These are phyloP conservation scores for Crithidia acanthocephali DNA, from an alignment of 208 protist genomes.

Conservation along the genomic window DNA sequence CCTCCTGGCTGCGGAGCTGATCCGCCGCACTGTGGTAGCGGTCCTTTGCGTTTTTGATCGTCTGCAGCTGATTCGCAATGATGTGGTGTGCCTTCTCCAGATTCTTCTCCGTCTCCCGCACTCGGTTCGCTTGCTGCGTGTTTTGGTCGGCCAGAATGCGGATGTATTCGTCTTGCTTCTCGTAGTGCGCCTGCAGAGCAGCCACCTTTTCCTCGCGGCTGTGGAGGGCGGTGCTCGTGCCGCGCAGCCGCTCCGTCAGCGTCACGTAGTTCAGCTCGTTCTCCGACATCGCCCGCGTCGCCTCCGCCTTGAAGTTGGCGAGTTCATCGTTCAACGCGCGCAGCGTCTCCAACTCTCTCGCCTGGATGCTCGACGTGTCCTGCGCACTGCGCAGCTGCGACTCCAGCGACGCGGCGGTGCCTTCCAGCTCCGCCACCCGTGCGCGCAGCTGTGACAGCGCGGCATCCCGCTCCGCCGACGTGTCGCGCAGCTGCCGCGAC, in stretches of 20 bases:
- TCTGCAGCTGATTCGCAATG: conserved; percentile 80
- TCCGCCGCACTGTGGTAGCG: conserved; percentile 57
- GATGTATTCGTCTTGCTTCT: conserved; percentile 84
- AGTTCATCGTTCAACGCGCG: conserved; percentile 65
- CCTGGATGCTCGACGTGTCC: conserved; percentile 45
- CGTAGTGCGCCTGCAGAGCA: conserved; percentile 65
- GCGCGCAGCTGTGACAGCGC: conserved; percentile 15
- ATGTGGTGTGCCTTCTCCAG: conserved; percentile 89
- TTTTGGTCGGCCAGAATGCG: conserved; percentile 76
- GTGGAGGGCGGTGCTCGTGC: conserved; percentile 42
- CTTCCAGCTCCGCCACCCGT: conserved; percentile 32
- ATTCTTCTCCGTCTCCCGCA: conserved; percentile 41
- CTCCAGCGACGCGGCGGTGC: conserved; percentile 33
- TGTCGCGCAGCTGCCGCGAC: conserved; percentile 30
- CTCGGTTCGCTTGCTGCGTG: conserved; percentile 54
- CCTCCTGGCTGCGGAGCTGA: conserved; percentile 59
- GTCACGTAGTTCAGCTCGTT: conserved; percentile 83
- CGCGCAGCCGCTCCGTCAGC: conserved; percentile 71
- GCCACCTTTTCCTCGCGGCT: conserved; percentile 69
- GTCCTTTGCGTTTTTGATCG: conserved; percentile 69
- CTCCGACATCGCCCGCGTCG: conserved; percentile 64
- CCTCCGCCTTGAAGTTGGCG: conserved; percentile 60
- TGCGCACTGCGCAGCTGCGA: conserved; percentile 47
- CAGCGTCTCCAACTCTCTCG: conserved; percentile 56
- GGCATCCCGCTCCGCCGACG: conserved; percentile 19